phyloP scores from a whole-genome alignment of 1,284 basidiomycete genomes.

The Ceratobasidium sp. region DNA sequence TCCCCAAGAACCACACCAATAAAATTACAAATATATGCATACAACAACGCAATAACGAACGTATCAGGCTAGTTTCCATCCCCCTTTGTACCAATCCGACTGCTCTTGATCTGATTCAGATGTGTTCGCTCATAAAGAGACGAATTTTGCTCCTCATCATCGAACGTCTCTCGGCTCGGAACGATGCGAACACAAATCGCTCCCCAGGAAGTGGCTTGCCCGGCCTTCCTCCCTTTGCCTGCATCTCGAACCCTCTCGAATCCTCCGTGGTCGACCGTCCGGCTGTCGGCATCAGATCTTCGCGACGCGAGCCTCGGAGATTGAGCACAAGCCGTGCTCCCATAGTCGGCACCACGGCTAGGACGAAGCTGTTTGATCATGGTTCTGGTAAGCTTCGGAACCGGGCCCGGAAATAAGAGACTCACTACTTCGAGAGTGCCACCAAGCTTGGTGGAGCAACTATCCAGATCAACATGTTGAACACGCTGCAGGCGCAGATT shows the following conservation, averaged over 20 bases:
- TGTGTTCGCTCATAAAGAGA: background rate
- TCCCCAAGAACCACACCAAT: too few species aligned
- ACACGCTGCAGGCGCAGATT: slow-evolving; percentile 14
- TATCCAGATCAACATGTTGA: slow-evolving; percentile 30
- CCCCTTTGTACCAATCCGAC: too few species aligned
- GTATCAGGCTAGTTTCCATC: too few species aligned
- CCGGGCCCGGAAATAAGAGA: background rate
- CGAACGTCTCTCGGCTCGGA: background rate
- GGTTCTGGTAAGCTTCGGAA: background rate
- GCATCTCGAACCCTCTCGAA: slow-evolving; percentile 8
- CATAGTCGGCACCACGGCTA: slow-evolving; percentile 39
- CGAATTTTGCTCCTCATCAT: background rate
- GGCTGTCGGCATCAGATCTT: slow-evolving; percentile 15
- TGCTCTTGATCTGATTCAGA: too few species aligned
- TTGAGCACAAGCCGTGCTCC: slow-evolving; percentile 39
- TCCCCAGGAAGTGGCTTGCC: background rate
- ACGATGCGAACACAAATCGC: too few species aligned
- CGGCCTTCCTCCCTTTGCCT: too few species aligned
- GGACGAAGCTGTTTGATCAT: slow-evolving; percentile 26
- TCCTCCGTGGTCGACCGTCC: background rate
- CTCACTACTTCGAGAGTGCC: slow-evolving; percentile 35
- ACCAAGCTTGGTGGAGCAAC: slow-evolving; percentile 8
- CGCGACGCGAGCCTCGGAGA: slow-evolving; percentile 26
- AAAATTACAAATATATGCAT: background rate
- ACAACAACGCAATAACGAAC: background rate